Percentiles rank a stretch among this genome's conserved stretches.
These are phyloP conservation scores for Leptographium procerum DNA, from an alignment of 2,329 filamentous ascomycete genomes.

Conservation along the genomic window DNA sequence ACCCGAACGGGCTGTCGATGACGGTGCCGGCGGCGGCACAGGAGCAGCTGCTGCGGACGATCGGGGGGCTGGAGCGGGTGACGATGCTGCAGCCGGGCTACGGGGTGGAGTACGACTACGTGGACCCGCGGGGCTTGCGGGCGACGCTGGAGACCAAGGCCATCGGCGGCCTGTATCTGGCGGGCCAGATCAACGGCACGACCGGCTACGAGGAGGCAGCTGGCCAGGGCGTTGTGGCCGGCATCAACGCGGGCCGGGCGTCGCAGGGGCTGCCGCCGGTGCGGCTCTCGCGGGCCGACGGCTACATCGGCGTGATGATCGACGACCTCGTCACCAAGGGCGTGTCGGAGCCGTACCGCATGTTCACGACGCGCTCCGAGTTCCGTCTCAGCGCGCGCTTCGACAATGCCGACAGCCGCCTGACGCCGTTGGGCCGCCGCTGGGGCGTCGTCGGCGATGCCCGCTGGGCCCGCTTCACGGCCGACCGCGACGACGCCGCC, in stretches of 20 bases:
- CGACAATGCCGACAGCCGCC: slow-evolving; percentile 83
- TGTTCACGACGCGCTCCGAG: slow-evolving; percentile 95
- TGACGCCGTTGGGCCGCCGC: slow-evolving; percentile 65
- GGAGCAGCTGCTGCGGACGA: slow-evolving; percentile 70
- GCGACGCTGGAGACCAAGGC: slow-evolving; percentile 90
- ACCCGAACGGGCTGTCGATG: slow-evolving; percentile 96
- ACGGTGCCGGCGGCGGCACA: slow-evolving; percentile 86
- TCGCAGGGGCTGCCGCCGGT: slow-evolving; percentile 55
- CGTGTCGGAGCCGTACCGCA: slow-evolving; percentile 91
- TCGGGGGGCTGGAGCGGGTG: slow-evolving; percentile 78
- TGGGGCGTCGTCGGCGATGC: slow-evolving; percentile 69
- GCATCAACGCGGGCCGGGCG: slow-evolving; percentile 84
- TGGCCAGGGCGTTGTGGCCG: slow-evolving; percentile 82
- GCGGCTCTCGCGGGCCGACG: slow-evolving; percentile 68
- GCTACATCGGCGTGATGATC: slow-evolving; percentile 98
- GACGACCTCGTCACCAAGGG: slow-evolving; percentile 96
- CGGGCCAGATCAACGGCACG: slow-evolving; percentile 95
- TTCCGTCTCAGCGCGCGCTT: slow-evolving; percentile 86
- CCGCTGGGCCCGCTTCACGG: slow-evolving; percentile 62
- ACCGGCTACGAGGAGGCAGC: slow-evolving; percentile 97
- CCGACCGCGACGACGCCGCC: slow-evolving; percentile 55
- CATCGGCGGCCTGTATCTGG: slow-evolving; percentile 79
- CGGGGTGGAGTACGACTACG: slow-evolving; percentile 97
- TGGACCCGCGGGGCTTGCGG: slow-evolving; percentile 79
- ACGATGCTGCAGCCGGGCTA: slow-evolving; percentile 92